Evolutionary conservation across 805 yeast genomes (phyloP).

Genomic region (Schizosaccharomyces osmophilus): DNA sequence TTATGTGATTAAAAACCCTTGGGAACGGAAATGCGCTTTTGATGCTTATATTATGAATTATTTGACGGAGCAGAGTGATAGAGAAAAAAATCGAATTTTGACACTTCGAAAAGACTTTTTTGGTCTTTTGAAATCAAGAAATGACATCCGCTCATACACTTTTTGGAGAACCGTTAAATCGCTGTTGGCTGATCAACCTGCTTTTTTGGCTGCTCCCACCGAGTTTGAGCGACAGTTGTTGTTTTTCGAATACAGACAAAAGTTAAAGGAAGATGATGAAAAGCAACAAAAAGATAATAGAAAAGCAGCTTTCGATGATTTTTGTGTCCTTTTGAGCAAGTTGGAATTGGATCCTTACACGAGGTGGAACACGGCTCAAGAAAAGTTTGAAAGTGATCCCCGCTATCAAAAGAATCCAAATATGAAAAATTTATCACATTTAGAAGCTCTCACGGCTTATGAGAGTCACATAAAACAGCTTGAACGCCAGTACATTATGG

Average conservation of each 20-base stretch:
- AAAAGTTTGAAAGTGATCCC: constrained; percentile 12
- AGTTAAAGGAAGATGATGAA: neutral
- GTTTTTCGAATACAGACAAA: neutral
- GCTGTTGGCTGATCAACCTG: neutral
- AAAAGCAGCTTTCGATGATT: constrained; percentile 5
- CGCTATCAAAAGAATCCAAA: constrained; percentile 3
- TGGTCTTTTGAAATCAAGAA: constrained; percentile 13
- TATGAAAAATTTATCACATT: constrained; percentile 18
- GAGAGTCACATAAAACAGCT: constrained; percentile 16
- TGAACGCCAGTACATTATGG: constrained; percentile 12
- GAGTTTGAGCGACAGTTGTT: neutral
- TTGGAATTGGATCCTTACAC: constrained; percentile 10
- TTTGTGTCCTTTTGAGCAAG: constrained; percentile 6
- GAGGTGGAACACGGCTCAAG: constrained; percentile 17
- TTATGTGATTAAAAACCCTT: constrained; percentile 40
- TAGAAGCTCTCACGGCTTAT: constrained; percentile 36
- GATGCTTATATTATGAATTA: constrained; percentile 30
- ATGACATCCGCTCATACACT: constrained; percentile 7
- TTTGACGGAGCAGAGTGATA: constrained; percentile 4
- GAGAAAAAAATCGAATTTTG: constrained; percentile 28
- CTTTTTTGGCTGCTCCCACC: neutral
- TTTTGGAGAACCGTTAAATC: constrained; percentile 6
- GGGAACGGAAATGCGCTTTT: constrained; percentile 33
- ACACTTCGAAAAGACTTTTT: constrained; percentile 29
- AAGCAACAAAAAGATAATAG: constrained; percentile 9